Conservation (phyloP, 179 eudicot species). For the Corrigiola litoralis region DNA sequence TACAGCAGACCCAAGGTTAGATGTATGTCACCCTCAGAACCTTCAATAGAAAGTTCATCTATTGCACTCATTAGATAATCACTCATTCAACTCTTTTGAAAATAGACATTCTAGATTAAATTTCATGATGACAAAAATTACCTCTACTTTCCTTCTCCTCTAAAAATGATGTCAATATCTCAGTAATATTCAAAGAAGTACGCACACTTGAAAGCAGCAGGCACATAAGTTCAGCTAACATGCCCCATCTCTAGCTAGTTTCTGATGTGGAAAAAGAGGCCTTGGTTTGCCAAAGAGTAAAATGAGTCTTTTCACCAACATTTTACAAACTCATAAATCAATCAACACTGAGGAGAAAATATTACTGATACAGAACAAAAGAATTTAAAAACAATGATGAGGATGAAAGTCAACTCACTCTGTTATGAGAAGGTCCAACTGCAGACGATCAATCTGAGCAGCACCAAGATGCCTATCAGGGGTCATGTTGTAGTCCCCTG, state of each 20-base stretch:
- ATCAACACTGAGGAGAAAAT: not conserved
- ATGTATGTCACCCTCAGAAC: not conserved
- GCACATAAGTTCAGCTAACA: not conserved
- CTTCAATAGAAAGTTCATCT: not conserved
- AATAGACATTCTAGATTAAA: not conserved
- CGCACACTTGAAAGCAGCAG: not conserved
- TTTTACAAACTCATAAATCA: not conserved
- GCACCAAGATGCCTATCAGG: conserved; percentile 98
- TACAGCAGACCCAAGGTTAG: not conserved
- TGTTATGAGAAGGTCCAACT: conserved; percentile 75
- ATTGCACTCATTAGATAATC: not conserved
- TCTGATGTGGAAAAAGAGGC: not conserved
- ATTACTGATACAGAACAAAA: not conserved
- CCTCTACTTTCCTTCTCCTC: no score
- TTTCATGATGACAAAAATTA: no score
- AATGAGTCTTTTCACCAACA: not conserved
- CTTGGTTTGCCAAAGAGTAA: not conserved
- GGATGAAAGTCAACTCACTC: conserved; percentile 42
- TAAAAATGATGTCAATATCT: no score
- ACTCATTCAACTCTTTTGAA: not conserved
- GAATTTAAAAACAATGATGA: not conserved
- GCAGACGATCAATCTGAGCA: conserved; percentile 81
- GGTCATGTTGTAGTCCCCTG: conserved; percentile 95
- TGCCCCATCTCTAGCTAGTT: not conserved
- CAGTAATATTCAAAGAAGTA: no score